Evolutionary conservation across 441 rosid genomes (phyloP).

Genomic region (Caryocar brasiliense): DNA sequence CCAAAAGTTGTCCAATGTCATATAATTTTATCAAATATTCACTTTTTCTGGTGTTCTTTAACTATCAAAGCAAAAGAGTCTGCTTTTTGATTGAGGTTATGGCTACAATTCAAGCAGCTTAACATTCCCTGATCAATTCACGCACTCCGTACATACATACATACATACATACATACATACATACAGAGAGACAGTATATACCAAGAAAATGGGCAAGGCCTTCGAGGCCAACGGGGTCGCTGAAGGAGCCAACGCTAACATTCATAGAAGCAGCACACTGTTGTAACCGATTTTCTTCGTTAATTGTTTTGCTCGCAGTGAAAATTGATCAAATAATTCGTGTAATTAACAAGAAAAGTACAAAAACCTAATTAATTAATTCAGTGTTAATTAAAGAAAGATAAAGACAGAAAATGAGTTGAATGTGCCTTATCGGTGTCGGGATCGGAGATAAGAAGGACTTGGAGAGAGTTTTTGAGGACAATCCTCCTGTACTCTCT

Average conservation of each 20-base stretch:
- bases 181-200: constrained; percentile 12
- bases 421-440: constrained; percentile 63
- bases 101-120: not conserved
- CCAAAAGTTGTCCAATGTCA: too few species aligned
- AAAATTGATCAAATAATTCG: not conserved
- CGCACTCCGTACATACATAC: too few species aligned
- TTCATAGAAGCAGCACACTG: constrained; percentile 95
- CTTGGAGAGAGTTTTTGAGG: constrained; percentile 59
- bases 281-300: too few species aligned
- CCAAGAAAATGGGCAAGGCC: constrained; percentile 95
- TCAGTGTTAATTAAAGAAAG: too few species aligned
- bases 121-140: not conserved
- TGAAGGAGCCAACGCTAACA: constrained; percentile 71
- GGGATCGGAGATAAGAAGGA: constrained; percentile 71
- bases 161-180: not conserved
- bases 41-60: too few species aligned
- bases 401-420: not conserved
- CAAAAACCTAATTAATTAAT: not conserved
- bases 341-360: not conserved
- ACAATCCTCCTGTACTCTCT: constrained; percentile 61
- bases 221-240: constrained; percentile 74
- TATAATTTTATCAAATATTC: too few species aligned
- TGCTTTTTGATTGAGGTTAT: not conserved
- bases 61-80: too few species aligned
- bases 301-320: too few species aligned